phyloP scores from a whole-genome alignment of 306 rosid genomes.

The Inga oerstediana region DNA sequence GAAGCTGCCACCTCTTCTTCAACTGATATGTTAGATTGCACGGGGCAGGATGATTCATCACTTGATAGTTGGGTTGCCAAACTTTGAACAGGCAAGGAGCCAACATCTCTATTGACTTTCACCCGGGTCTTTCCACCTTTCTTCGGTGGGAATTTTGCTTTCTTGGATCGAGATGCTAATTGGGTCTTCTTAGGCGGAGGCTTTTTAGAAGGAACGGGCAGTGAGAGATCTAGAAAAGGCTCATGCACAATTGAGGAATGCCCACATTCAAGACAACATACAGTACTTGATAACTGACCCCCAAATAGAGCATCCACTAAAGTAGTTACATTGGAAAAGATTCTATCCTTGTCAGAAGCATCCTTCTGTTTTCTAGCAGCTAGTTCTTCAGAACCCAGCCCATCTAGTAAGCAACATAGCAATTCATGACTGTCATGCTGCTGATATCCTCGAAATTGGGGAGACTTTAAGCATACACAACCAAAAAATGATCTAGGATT shows the following conservation, averaged over 20 bases:
- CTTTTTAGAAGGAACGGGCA: constrained; percentile 88
- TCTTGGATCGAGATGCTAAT: constrained; percentile 58
- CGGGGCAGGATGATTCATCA: constrained; percentile 47
- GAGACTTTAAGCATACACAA: constrained; percentile 75
- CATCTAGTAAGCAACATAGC: constrained; percentile 87
- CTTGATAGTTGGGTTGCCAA: constrained; percentile 46
- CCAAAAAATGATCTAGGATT: constrained; percentile 90
- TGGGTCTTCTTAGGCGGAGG: constrained; percentile 63
- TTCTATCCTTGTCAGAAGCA: constrained; percentile 49
- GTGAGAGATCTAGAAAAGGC: constrained; percentile 88
- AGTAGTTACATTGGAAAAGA: constrained; percentile 52
- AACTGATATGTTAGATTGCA: constrained; percentile 35
- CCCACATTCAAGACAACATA: constrained; percentile 79
- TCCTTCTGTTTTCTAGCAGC: constrained; percentile 56
- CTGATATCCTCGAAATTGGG: constrained; percentile 89
- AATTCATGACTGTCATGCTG: constrained; percentile 98
- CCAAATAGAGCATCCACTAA: constrained; percentile 82
- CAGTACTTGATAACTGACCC: constrained; percentile 88
- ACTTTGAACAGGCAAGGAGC: constrained; percentile 43
- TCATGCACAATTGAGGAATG: constrained; percentile 88
- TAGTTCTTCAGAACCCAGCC: constrained; percentile 74
- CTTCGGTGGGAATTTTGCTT: constrained; percentile 71
- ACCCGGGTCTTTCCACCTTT: constrained; percentile 61
- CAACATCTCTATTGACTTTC: constrained; percentile 52
- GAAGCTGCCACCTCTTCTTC: constrained; percentile 39